Base-by-base conservation (phyloP, 257 asterid species). In the Ophiorrhiza pumila region DNA sequence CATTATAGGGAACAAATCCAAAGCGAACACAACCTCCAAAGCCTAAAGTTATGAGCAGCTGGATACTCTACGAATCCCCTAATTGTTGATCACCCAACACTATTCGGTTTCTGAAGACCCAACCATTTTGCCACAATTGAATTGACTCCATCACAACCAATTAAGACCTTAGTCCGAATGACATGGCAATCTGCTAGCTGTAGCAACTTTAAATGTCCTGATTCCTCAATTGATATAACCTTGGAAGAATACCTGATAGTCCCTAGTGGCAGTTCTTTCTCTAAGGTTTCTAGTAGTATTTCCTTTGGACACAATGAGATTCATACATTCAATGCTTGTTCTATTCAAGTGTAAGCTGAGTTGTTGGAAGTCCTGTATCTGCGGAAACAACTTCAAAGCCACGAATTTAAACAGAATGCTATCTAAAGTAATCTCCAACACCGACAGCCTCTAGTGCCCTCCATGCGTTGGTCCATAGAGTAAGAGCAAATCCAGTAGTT, bases 61-160 rank as follows among this genome's bases (percentile, higher is more conserved):
- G 90, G 93, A 65, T 76, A 87, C 57, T 79, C 80, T 23, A 84
- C 88, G 18, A 84, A 79, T 32, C 96, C 97, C 78, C 97, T 84
- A 15, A 91, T 91, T 18, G 96, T 88, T 37, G 93, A 80, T 52
- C 97, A 80, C 12, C 88, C 88, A 4, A 80, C 68, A 35, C 56
- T 65, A 9, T 87, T 80, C 3, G 96, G 87, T 57, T 71, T 70
- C 75, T 76, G 83, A 45, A 91, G 89, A 7, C 91, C 93, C 80
- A 91, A 74, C 89, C 87, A 90, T 42, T 83, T 86, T 7, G 94
- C 91, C 77, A 91, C 92, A 45, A 66, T n/a, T 7, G 97, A 92
- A 67, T 92, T 87, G 61, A 92, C 89, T 58, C 97, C 97, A 68
- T 92, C 96, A 42, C 93, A 88, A 31, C 97, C 97, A 32, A 92